phyloP scores from a whole-genome alignment of 768 basidiomycete genomes.

The Termitomyces sp. region DNA sequence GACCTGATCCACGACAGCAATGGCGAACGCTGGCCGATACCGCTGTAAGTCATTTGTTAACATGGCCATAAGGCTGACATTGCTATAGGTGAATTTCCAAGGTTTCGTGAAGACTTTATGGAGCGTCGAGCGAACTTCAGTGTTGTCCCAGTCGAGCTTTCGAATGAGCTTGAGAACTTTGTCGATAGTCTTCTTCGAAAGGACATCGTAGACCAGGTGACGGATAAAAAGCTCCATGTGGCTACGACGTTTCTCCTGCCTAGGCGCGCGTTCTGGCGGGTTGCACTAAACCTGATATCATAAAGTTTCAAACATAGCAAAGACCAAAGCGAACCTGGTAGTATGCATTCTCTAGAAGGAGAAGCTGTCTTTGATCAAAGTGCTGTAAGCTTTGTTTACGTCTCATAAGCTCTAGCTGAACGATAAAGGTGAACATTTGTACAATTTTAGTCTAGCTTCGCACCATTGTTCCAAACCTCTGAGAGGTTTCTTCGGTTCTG shows the following conservation, averaged over 20 bases:
- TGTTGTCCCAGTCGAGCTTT: conserved; percentile 95
- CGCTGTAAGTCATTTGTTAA: conserved; percentile 92
- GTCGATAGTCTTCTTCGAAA: conserved; percentile 91
- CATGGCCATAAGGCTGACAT: conserved; percentile 88
- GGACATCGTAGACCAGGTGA: conserved; percentile 91
- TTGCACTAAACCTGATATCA: conserved; percentile 65
- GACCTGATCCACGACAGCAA: conserved; percentile 90
- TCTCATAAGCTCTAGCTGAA: conserved; percentile 83
- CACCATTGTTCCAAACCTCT: conserved; percentile 88
- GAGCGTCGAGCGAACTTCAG: conserved; percentile 54
- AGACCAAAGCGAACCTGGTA: conserved; percentile 65
- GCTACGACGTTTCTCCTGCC: conserved; percentile 79
- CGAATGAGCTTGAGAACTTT: conserved; percentile 91
- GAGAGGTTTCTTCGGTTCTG: conserved; percentile 81
- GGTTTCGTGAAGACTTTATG: conserved; percentile 95
- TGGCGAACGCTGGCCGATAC: conserved; percentile 86
- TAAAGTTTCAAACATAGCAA: neutral
- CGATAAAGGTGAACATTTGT: conserved; percentile 1
- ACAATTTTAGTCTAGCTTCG: conserved; percentile 12
- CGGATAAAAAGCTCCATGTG: conserved; percentile 93
- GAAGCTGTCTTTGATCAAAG: conserved; percentile 84
- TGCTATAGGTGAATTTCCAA: conserved; percentile 95
- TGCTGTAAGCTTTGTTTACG: conserved; percentile 93
- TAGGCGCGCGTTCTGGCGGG: conserved; percentile 89
- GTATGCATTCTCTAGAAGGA: conserved; percentile 95